Evolutionary conservation across 345 rosid species (phyloP), one percentile per base, ranked within the genome.

Genomic region (Moricandia moricandioides): DNA sequence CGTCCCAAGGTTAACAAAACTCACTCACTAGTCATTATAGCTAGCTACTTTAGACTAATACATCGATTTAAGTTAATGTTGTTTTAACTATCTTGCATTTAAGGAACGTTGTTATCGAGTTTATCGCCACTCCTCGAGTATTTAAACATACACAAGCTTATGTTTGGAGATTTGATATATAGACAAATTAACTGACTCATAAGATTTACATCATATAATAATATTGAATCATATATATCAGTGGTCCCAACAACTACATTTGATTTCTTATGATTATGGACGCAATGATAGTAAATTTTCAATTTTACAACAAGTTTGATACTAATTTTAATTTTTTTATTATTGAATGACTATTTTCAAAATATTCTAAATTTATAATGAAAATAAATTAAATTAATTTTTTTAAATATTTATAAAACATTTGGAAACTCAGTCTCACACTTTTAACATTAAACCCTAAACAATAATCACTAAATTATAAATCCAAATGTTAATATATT

Each of bases 1-100:
- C 76, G 89, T 95, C 47, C 98, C 98, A 1, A 88, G 97, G 99
- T 94, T 69, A 67, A 11, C 39, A 6, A 27, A 47, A 73, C 47
- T 43, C 65, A 58, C 62, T 52, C 54, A 34, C 57, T 75, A 51
- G 27, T 49, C 51, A 33, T 45, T 75, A 49, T 43, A 43, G 14
- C 52, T 13, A 16, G 21, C 70, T 70, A 30, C 26, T 45, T 12
- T 49, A 27, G 10, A 49, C 63, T 0, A 2, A 29, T 34, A 49
- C 8, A 45, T 59, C 0, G 62, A 33, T 65, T 52, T 57, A 57
- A 57, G 34, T 27, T 56, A 12, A 56, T 26, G 33, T 56, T 56
- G 2, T 56, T 56, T 21, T 26, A 5, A 4, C 26, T 56, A 24
- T 56, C 33, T 29, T 56, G 61, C 61, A 56, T 69, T 69, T 69